A percentile compares a stretch with the other conserved stretches of the same genome.
Evolutionary conservation across 2,329 filamentous ascomycete genomes (phyloP).

Genomic region (Nothophaeocryptopus gaeumannii): DNA sequence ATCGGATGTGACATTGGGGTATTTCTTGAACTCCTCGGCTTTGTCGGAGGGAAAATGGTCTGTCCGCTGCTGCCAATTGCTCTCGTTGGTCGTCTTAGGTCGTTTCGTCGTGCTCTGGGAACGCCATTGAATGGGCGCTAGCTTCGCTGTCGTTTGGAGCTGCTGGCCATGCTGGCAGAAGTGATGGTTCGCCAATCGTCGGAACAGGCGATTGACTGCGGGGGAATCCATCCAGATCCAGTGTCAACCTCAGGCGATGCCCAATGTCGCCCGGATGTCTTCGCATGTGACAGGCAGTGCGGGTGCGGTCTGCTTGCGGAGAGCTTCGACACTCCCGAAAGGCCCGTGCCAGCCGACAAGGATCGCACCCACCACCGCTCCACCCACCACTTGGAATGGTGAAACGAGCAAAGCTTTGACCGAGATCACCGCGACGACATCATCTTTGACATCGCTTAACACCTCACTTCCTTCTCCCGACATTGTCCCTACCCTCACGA

Average conservation of each 20-base stretch:
- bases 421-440: neutral
- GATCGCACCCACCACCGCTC: too few relatives aligned
- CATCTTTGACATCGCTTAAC: neutral
- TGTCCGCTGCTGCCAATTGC: constrained; percentile 81
- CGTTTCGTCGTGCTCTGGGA: constrained; percentile 20
- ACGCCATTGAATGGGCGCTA: constrained; percentile 22
- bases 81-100: constrained; percentile 54
- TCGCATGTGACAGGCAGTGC: neutral
- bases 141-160: constrained; percentile 53
- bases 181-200: constrained; percentile 77
- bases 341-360: too few relatives aligned
- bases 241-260: neutral
- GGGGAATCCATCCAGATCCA: constrained; percentile 70
- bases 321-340: neutral
- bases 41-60: constrained; percentile 74
- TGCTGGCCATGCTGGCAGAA: constrained; percentile 39
- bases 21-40: constrained; percentile 73
- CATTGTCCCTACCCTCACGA: too few relatives aligned
- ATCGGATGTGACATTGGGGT: constrained; percentile 80
- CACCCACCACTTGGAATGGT: neutral
- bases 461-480: too few relatives aligned
- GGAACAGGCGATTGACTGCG: constrained; percentile 72
- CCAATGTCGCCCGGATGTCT: neutral
- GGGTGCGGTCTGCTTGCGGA: constrained; percentile 5
- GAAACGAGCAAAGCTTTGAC: too few relatives aligned